Percentiles rank a stretch among this genome's conserved stretches.
These are phyloP conservation scores for Phaeodactylum tricornutum DNA, from an alignment of 108 stramenopile species.

Conservation along the genomic window DNA sequence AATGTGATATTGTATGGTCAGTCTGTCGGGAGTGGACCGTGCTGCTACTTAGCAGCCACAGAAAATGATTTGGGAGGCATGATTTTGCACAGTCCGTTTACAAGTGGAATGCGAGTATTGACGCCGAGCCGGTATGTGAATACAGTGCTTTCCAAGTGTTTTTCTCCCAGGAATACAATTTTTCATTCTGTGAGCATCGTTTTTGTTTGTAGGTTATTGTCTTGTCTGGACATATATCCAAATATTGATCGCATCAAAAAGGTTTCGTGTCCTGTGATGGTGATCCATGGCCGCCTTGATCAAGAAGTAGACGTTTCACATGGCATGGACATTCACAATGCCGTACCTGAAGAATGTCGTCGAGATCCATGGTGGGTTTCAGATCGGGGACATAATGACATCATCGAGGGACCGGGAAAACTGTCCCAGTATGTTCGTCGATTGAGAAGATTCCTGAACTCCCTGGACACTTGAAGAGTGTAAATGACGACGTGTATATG, in stretches of 20 bases:
- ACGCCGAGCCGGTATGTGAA: conserved; percentile 59
- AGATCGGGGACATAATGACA: conserved; percentile 85
- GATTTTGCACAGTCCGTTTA: conserved; percentile 76
- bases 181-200: background rate
- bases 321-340: conserved; percentile 60
- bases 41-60: conserved; percentile 54
- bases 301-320: conserved; percentile 70
- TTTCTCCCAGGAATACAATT: background rate
- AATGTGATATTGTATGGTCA: conserved; percentile 84
- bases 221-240: conserved; percentile 82
- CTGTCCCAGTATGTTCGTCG: conserved; percentile 61
- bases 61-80: conserved; percentile 56
- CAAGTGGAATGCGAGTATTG: conserved; percentile 81
- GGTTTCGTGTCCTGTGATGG: conserved; percentile 69
- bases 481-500: no score
- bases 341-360: conserved; percentile 50
- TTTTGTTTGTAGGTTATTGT: conserved; percentile 29
- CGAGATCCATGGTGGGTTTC: conserved; percentile 85
- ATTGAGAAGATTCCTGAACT: conserved; percentile 41
- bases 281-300: conserved; percentile 81
- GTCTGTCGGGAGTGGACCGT: conserved; percentile 83
- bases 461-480: conserved; percentile 32
- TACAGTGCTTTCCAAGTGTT: background rate
- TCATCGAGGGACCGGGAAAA: conserved; percentile 63
- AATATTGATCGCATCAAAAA: conserved; percentile 78